phyloP scores from a whole-genome alignment of 495 filamentous ascomycete species.

The Sphaerosporella brunnea region DNA sequence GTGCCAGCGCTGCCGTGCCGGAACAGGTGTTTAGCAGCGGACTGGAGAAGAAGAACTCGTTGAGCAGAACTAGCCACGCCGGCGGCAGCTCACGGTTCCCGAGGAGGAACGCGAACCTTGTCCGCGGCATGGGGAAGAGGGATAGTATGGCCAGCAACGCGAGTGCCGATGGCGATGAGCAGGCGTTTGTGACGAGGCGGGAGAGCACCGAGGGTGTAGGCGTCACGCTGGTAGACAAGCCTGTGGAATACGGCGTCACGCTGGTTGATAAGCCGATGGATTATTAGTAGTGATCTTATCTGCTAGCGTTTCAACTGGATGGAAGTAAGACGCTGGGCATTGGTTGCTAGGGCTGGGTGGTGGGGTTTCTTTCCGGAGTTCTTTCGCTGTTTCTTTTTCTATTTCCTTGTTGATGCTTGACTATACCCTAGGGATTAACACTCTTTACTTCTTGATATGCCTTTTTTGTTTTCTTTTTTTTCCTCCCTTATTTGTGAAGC shows the following conservation, averaged over 20 bases:
- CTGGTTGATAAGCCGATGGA: slow-evolving; percentile 76
- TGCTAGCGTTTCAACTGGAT: no score
- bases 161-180: slow-evolving; percentile 19
- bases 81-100: slow-evolving; percentile 17
- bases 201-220: no score
- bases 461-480: no score
- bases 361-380: no score
- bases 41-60: slow-evolving; percentile 28
- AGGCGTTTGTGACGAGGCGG: slow-evolving; percentile 13
- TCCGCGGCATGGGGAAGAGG: slow-evolving; percentile 30
- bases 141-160: slow-evolving; percentile 26
- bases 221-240: slow-evolving; percentile 63
- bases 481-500: no score
- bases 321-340: no score
- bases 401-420: no score
- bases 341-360: no score
- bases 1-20: slow-evolving; percentile 21
- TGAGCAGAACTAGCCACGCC: slow-evolving; percentile 26
- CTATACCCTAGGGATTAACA: no score
- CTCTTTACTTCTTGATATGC: no score
- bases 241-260: slow-evolving; percentile 75
- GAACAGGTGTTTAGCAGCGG: slow-evolving; percentile 16
- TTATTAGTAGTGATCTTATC: no score
- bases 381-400: no score
- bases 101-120: slow-evolving; percentile 12